A percentile compares a stretch with the other conserved stretches of the same genome.
These are phyloP conservation scores for Kurtzmaniella natalensis DNA, from an alignment of 1,139 yeast genomes.

Conservation along the genomic window DNA sequence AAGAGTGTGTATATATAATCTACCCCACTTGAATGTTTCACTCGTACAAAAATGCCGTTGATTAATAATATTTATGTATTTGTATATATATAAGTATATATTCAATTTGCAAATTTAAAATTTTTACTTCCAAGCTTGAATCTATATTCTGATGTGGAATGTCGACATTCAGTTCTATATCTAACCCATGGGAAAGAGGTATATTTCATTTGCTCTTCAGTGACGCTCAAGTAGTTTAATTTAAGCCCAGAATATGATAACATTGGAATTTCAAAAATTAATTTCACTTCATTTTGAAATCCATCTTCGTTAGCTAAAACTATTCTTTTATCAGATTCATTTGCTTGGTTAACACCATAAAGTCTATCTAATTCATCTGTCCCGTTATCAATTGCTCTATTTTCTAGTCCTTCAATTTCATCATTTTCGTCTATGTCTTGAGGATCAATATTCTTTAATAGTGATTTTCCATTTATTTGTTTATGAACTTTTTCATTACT, in stretches of 20 bases:
- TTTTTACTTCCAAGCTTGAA: constrained; percentile 26
- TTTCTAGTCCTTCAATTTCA: constrained; percentile 13
- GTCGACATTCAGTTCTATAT: constrained; percentile 29
- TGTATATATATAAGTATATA: no score
- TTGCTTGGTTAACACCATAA: constrained; percentile 39
- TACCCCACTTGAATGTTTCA: no score
- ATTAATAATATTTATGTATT: background rate
- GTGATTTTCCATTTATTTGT: constrained; percentile 1
- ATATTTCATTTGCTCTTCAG: constrained; percentile 39
- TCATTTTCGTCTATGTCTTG: constrained; percentile 9
- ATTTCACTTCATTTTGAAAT: constrained; percentile 21
- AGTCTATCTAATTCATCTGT: constrained; percentile 32
- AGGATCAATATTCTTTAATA: constrained; percentile 1
- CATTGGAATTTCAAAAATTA: constrained; percentile 38
- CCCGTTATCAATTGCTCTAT: constrained; percentile 19
- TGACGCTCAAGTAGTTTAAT: constrained; percentile 37
- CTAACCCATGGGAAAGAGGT: constrained; percentile 48
- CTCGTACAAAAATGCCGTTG: background rate
- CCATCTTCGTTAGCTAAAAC: background rate
- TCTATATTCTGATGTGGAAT: constrained; percentile 19
- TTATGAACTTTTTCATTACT: background rate
- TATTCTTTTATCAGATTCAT: background rate
- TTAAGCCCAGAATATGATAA: constrained; percentile 41
- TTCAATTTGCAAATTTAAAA: constrained; percentile 12
- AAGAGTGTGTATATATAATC: no score